Evolutionary conservation across 1,284 basidiomycete species (phyloP).

Genomic region (Papiliotrema terrestris): DNA sequence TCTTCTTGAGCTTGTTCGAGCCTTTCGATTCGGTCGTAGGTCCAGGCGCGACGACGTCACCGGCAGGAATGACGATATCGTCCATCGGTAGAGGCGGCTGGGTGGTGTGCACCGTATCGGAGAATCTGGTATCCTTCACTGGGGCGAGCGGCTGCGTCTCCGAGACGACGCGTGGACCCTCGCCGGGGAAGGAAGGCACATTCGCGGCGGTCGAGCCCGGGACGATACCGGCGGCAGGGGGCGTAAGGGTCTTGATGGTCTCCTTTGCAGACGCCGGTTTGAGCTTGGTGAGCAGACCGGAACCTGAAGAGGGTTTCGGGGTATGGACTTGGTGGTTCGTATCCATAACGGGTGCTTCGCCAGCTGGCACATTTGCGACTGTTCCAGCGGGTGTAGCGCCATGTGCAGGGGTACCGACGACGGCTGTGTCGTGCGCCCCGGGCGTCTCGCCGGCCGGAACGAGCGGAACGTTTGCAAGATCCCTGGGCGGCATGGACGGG

Average conservation of each 20-base stretch:
- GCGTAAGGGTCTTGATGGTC: slow-evolving; percentile 6
- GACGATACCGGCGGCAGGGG: not conserved
- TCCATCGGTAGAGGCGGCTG: not conserved
- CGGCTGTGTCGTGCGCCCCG: too few relatives aligned
- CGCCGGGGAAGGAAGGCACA: not conserved
- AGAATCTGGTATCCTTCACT: slow-evolving; percentile 25
- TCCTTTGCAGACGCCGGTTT: slow-evolving; percentile 15
- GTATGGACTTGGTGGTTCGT: not conserved
- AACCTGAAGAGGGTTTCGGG: not conserved
- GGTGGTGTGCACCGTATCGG: slow-evolving; percentile 21
- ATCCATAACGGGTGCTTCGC: slow-evolving; percentile 4
- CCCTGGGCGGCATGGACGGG: too few relatives aligned
- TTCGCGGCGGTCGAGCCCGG: not conserved
- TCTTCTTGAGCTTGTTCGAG: slow-evolving; percentile 22
- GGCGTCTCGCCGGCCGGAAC: too few relatives aligned
- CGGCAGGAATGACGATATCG: not conserved
- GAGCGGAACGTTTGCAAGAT: too few relatives aligned
- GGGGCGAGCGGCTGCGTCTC: slow-evolving; percentile 4
- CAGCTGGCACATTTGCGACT: slow-evolving; percentile 3
- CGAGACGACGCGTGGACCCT: slow-evolving; percentile 12
- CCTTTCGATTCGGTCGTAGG: slow-evolving; percentile 1
- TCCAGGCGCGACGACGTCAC: not conserved
- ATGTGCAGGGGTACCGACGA: not conserved
- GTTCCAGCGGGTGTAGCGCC: not conserved
- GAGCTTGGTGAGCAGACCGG: slow-evolving; percentile 21